phyloP scores from a whole-genome alignment of 768 basidiomycete genomes.

The Termitomyces sp. region DNA sequence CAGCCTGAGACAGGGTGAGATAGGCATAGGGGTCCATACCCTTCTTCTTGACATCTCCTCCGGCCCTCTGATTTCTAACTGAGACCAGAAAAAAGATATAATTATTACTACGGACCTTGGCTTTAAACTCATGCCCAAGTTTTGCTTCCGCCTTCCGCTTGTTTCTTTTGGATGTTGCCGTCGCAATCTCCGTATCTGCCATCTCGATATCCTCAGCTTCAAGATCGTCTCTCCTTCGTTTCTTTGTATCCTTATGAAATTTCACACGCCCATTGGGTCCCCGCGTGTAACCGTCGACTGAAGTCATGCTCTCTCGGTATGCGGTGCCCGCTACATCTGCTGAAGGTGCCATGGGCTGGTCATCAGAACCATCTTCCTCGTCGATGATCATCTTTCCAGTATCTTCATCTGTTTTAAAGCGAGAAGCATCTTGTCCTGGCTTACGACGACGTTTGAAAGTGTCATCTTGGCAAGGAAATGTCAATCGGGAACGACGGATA shows the following conservation, averaged over 20 bases:
- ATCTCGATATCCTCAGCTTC: slow-evolving; percentile 70
- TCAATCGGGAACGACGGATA: neutral
- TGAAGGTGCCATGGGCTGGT: slow-evolving; percentile 30
- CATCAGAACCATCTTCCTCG: slow-evolving; percentile 44
- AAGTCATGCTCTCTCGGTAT: slow-evolving; percentile 78
- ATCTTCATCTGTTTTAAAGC: slow-evolving; percentile 84
- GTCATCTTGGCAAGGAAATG: slow-evolving; percentile 27
- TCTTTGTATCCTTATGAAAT: slow-evolving; percentile 97
- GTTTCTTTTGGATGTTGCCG: slow-evolving; percentile 43
- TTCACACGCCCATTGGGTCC: slow-evolving; percentile 82
- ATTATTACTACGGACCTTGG: slow-evolving; percentile 61
- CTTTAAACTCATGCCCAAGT: slow-evolving; percentile 89
- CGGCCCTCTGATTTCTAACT: slow-evolving; percentile 67
- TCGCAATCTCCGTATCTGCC: slow-evolving; percentile 58
- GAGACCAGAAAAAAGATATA: slow-evolving; percentile 8
- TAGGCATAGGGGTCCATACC: slow-evolving; percentile 93
- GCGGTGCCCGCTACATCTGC: slow-evolving; percentile 67
- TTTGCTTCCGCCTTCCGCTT: slow-evolving; percentile 44
- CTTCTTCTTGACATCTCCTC: slow-evolving; percentile 87
- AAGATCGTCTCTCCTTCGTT: slow-evolving; percentile 70
- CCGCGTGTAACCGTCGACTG: slow-evolving; percentile 86
- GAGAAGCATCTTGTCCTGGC: slow-evolving; percentile 81
- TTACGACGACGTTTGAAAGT: slow-evolving; percentile 54
- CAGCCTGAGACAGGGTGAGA: slow-evolving; percentile 76
- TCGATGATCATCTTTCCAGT: slow-evolving; percentile 78